Percentiles rank a stretch among this genome's conserved stretches.
These are phyloP conservation scores for Crithidia fasciculata DNA, from an alignment of 208 protist genomes.

Conservation along the genomic window DNA sequence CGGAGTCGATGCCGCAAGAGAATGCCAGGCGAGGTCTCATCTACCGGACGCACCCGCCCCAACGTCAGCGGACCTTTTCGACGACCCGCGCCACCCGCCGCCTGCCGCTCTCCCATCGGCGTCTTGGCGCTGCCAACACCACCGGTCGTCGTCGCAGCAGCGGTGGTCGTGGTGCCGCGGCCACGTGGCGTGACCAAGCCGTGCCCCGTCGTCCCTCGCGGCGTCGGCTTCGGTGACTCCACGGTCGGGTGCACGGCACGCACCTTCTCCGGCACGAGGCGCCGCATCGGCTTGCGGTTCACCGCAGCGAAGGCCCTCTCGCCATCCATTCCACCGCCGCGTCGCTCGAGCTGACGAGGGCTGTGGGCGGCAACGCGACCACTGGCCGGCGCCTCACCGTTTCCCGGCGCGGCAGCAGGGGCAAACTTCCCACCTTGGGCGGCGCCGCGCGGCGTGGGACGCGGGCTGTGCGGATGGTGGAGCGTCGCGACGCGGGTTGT, in stretches of 20 bases:
- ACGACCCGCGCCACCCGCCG: background rate
- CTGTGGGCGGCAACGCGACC: background rate
- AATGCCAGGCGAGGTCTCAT: conserved; percentile 47
- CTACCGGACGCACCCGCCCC: conserved; percentile 36
- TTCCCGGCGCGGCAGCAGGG: no score
- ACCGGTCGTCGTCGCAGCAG: background rate
- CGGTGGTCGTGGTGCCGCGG: background rate
- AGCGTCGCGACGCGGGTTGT: no score
- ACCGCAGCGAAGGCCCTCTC: conserved; percentile 4
- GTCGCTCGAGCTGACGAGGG: background rate
- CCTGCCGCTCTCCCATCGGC: background rate
- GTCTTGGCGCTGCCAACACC: background rate
- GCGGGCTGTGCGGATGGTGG: no score
- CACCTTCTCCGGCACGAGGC: conserved; percentile 17
- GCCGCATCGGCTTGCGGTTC: conserved; percentile 15
- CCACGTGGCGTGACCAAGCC: background rate
- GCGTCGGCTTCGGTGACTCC: background rate
- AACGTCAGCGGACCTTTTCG: conserved; percentile 21
- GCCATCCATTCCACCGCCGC: background rate
- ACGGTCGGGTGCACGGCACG: background rate
- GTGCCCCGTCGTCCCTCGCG: background rate
- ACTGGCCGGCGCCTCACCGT: background rate
- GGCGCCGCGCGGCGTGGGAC: no score
- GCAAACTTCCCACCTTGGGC: no score
- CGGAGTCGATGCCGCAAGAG: conserved; percentile 15